phyloP scores from a whole-genome alignment of 192 early-diverging fungal genomes.

The Coemansia sp. region DNA sequence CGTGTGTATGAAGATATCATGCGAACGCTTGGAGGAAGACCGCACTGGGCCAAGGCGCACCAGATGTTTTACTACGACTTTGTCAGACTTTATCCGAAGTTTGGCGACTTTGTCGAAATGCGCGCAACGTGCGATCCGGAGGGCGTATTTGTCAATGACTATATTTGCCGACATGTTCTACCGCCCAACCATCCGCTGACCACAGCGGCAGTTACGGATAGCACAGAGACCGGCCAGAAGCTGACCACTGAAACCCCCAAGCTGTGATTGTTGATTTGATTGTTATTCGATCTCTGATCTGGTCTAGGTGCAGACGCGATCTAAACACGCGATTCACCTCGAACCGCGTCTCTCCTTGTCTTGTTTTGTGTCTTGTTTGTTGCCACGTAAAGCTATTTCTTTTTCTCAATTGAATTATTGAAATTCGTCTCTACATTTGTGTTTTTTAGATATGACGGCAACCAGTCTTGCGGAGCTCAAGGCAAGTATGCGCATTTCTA shows the following conservation, averaged over 20 bases:
- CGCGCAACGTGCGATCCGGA: slow-evolving; percentile 62
- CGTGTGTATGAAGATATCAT: slow-evolving; percentile 68
- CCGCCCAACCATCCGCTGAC: slow-evolving; percentile 22
- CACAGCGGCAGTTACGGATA: not conserved
- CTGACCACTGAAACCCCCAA: not conserved
- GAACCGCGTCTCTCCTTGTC: not conserved
- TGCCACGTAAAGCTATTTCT: not conserved
- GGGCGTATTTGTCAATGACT: slow-evolving; percentile 70
- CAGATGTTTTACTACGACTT: slow-evolving; percentile 56
- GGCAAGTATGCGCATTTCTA: not conserved
- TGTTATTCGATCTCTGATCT: slow-evolving; percentile 1
- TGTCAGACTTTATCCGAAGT: slow-evolving; percentile 58
- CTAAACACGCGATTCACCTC: too few species aligned
- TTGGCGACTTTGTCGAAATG: slow-evolving; percentile 57
- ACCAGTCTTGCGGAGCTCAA: slow-evolving; percentile 10
- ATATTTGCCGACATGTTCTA: slow-evolving; percentile 60
- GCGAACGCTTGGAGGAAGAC: slow-evolving; percentile 61
- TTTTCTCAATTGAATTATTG: not conserved
- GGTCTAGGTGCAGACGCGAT: not conserved
- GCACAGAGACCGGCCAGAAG: not conserved
- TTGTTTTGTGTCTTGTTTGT: not conserved
- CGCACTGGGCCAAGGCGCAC: slow-evolving; percentile 81
- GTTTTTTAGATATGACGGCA: not conserved
- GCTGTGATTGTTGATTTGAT: not conserved
- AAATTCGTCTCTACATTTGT: not conserved